These are phyloP conservation scores for Zopfia rhizophila DNA, from an alignment of 2,329 filamentous ascomycete species.

Conservation along the genomic window DNA sequence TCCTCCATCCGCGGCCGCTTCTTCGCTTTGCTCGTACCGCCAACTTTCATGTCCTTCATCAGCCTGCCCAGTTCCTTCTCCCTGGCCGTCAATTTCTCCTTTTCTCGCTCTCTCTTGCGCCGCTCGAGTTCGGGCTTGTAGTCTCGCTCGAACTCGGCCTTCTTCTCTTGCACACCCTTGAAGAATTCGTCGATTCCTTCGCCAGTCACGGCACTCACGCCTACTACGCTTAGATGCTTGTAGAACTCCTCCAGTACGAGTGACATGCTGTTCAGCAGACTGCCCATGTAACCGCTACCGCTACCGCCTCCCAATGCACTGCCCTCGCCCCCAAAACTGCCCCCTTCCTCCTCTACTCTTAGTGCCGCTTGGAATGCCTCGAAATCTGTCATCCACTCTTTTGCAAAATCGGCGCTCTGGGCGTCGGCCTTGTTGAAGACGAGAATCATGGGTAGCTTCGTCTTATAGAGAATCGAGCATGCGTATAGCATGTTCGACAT, in stretches of 20 bases:
- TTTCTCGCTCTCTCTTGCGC: conserved; percentile 77
- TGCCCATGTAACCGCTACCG: conserved; percentile 96
- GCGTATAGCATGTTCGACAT: conserved; percentile 99
- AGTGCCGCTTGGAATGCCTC: conserved; percentile 93
- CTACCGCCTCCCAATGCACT: conserved; percentile 70
- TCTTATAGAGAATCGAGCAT: conserved; percentile 98
- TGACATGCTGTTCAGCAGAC: conserved; percentile 96
- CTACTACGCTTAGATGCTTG: conserved; percentile 89
- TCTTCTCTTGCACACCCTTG: conserved; percentile 85
- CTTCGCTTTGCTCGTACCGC: conserved; percentile 41
- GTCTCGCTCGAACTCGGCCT: conserved; percentile 85
- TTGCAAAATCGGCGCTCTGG: conserved; percentile 88
- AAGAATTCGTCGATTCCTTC: conserved; percentile 95
- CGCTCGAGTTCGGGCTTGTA: conserved; percentile 93
- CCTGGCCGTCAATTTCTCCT: conserved; percentile 74
- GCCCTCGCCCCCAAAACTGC: conserved; percentile 79
- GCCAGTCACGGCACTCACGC: conserved; percentile 92
- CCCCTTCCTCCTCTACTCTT: conserved; percentile 79
- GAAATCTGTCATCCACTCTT: conserved; percentile 99
- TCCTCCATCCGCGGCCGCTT: conserved; percentile 54
- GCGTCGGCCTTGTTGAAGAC: conserved; percentile 99
- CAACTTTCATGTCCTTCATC: conserved; percentile 89
- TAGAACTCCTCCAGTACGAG: conserved; percentile 98
- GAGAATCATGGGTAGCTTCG: conserved; percentile 96
- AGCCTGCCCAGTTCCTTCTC: conserved; percentile 89